A percentile compares a stretch with the other conserved stretches of the same genome.
These are phyloP conservation scores for Penicillium parvum DNA, from an alignment of 495 filamentous ascomycete species.

Conservation along the genomic window DNA sequence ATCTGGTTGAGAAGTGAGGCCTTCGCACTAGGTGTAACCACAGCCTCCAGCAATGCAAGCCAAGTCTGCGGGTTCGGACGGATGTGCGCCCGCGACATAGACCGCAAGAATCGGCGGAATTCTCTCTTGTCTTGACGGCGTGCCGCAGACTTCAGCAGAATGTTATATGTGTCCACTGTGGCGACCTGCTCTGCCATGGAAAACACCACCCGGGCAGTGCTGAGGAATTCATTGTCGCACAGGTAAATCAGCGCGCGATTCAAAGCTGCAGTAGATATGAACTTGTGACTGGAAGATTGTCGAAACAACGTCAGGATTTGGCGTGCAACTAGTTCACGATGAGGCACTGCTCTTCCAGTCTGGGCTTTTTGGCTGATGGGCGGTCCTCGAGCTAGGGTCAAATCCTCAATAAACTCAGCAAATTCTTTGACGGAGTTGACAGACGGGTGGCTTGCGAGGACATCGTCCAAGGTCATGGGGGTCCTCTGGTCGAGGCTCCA, in stretches of 20 bases:
- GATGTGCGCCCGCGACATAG: conserved; percentile 33
- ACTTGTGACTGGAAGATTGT: conserved; percentile 14
- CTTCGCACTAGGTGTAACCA: conserved; percentile 30
- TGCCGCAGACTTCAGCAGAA: conserved; percentile 37
- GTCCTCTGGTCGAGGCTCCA: conserved; percentile 19
- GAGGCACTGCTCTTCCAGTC: neutral
- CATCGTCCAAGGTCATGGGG: conserved; percentile 7
- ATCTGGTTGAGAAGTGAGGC: conserved; percentile 31
- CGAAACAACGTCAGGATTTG: conserved; percentile 24
- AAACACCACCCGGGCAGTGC: conserved; percentile 28
- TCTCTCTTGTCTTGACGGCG: conserved; percentile 28
- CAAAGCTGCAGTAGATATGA: conserved; percentile 38
- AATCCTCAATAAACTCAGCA: conserved; percentile 31
- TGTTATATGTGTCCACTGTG: conserved; percentile 42
- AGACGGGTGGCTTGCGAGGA: conserved; percentile 3
- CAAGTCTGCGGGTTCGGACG: conserved; percentile 42
- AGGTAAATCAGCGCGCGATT: conserved; percentile 39
- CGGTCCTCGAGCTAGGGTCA: conserved; percentile 12
- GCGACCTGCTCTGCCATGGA: conserved; percentile 29
- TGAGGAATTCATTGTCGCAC: conserved; percentile 26
- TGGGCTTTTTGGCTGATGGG: neutral
- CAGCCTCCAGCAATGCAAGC: conserved; percentile 34
- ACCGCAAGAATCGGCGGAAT: conserved; percentile 28
- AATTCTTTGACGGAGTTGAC: conserved; percentile 29
- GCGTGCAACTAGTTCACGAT: conserved; percentile 11